Percentiles rank a stretch among this genome's conserved stretches.
These are phyloP conservation scores for Plasmodium billcollinsi DNA, from an alignment of 169 alveolate genomes.

Conservation along the genomic window DNA sequence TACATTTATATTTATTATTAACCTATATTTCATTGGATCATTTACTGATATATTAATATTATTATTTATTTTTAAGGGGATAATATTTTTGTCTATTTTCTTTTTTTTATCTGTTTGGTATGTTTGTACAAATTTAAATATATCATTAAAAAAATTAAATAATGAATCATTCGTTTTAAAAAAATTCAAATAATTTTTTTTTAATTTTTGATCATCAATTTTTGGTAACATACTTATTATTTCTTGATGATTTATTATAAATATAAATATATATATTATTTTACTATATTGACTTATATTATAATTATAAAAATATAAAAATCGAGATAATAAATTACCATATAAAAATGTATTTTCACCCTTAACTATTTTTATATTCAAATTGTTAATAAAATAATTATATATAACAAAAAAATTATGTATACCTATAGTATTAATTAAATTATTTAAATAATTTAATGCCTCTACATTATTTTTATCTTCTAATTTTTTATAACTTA, in stretches of 20 bases:
- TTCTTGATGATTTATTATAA: constrained; percentile 73
- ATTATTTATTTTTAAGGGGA: constrained; percentile 37
- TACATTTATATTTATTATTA: constrained; percentile 52
- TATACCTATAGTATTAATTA: constrained; percentile 57
- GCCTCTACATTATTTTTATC: constrained; percentile 72
- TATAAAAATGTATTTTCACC: constrained; percentile 75
- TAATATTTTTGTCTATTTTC: constrained; percentile 43
- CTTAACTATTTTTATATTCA: constrained; percentile 51
- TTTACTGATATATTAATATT: constrained; percentile 24
- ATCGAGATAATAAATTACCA: constrained; percentile 62
- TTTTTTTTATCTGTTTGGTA: constrained; percentile 67
- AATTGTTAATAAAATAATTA: constrained; percentile 69
- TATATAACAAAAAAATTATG: constrained; percentile 73
- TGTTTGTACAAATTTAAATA: constrained; percentile 75
- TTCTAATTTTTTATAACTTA: constrained; percentile 75
- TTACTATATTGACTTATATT: constrained; percentile 77
- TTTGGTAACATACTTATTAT: constrained; percentile 53
- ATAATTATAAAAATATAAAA: constrained; percentile 64
- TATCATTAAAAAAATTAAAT: constrained; percentile 73
- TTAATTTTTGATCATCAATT: constrained; percentile 74
- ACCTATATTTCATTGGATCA: constrained; percentile 34
- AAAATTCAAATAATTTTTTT: constrained; percentile 74
- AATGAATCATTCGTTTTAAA: constrained; percentile 76
- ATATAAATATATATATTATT: constrained; percentile 74
- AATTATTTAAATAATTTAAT: constrained; percentile 38